A percentile compares a stretch with the other conserved stretches of the same genome.
These are phyloP conservation scores for Fraxinus albicans DNA, from an alignment of 305 asterid species.

Conservation along the genomic window DNA sequence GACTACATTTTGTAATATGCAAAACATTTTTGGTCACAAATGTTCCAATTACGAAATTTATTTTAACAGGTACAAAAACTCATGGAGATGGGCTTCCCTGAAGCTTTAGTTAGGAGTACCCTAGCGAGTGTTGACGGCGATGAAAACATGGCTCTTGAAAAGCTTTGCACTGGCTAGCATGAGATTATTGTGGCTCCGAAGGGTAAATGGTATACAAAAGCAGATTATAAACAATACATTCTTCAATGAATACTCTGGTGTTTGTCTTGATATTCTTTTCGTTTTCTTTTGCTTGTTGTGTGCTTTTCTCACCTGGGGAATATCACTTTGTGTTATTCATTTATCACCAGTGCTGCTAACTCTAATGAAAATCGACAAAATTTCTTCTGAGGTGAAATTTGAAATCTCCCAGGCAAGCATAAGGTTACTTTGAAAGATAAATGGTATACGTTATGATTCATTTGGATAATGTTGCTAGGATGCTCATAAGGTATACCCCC, in stretches of 20 bases:
- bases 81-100: conserved; percentile 93
- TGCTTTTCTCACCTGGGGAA: background rate
- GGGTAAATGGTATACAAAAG: conserved; percentile 7
- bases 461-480: background rate
- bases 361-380: background rate
- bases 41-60: background rate
- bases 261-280: background rate
- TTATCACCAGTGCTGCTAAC: background rate
- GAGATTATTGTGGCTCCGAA: conserved; percentile 10
- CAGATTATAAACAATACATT: background rate
- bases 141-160: conserved; percentile 91
- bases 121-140: conserved; percentile 76
- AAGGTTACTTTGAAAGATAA: background rate
- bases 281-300: background rate
- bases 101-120: conserved; percentile 60
- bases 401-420: background rate
- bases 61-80: conserved; percentile 68
- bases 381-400: background rate
- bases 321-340: background rate
- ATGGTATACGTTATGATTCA: background rate
- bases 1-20: background rate
- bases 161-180: conserved; percentile 69
- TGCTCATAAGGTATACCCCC: background rate
- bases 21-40: background rate
- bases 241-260: background rate